Percentiles rank a stretch among this genome's conserved stretches.
Conservation (phyloP, 306 rosid genomes). For the Dryas drummondii region DNA sequence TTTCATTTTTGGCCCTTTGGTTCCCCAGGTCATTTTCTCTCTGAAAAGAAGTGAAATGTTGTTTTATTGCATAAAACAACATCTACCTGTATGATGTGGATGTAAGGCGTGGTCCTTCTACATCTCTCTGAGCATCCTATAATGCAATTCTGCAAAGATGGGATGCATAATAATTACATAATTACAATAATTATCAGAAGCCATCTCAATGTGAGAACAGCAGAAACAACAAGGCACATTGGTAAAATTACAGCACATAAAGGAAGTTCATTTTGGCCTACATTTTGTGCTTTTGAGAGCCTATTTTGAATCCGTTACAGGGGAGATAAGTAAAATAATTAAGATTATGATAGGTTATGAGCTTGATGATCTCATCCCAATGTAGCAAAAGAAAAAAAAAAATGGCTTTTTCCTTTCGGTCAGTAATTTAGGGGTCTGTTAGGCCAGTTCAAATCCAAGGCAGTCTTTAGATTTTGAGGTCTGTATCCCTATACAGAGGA, state of each 20-base stretch:
- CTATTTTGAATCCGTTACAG: neutral
- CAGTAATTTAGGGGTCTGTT: neutral
- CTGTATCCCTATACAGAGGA: neutral
- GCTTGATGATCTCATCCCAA: too few species aligned
- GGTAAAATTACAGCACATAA: neutral
- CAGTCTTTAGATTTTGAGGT: neutral
- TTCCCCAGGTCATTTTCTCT: conserved; percentile 23
- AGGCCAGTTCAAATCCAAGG: neutral
- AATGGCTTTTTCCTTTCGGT: too few species aligned
- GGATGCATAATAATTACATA: neutral
- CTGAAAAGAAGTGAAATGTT: conserved; percentile 27
- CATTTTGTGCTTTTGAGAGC: neutral
- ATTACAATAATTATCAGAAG: neutral
- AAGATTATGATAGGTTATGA: too few species aligned
- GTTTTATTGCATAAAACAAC: conserved; percentile 25
- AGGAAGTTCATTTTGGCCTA: neutral
- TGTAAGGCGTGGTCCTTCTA: conserved; percentile 37
- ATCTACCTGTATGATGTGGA: conserved; percentile 30
- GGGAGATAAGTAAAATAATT: too few species aligned
- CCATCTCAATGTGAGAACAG: neutral
- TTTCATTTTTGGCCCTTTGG: neutral
- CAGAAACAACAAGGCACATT: neutral
- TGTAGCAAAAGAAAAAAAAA: too few species aligned
- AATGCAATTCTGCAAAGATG: conserved; percentile 16
- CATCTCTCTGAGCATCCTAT: conserved; percentile 41